phyloP scores from a whole-genome alignment of 2,329 filamentous ascomycete species.

The Didymella arachidicola region DNA sequence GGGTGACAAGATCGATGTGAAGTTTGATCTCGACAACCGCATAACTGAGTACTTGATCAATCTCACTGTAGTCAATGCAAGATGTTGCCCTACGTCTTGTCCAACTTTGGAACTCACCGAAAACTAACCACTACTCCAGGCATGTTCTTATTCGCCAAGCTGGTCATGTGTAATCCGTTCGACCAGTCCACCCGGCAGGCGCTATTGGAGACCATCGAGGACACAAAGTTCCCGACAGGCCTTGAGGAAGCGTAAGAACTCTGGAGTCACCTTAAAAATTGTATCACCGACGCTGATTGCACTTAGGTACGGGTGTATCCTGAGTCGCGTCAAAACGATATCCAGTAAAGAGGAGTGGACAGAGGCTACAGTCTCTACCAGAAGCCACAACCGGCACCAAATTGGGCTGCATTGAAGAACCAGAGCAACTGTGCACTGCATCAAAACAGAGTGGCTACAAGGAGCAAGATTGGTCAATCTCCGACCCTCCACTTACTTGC shows the following conservation, averaged over 20 bases:
- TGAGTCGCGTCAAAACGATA: constrained; percentile 29
- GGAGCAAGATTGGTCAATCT: too few species aligned
- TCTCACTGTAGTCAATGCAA: constrained; percentile 30
- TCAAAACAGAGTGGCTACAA: too few species aligned
- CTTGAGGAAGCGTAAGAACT: constrained; percentile 35
- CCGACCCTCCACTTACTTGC: not conserved
- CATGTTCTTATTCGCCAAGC: constrained; percentile 41
- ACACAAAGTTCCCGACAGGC: constrained; percentile 27
- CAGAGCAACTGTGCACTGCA: too few species aligned
- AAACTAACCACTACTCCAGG: constrained; percentile 17
- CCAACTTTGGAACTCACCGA: too few species aligned
- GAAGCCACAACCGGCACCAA: too few species aligned
- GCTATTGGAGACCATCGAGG: constrained; percentile 26
- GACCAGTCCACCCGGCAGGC: constrained; percentile 24
- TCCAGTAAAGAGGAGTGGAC: constrained; percentile 23
- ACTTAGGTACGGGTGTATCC: constrained; percentile 35
- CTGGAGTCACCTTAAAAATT: not conserved
- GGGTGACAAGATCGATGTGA: constrained; percentile 27
- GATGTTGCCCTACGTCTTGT: constrained; percentile 23
- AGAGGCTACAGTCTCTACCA: constrained; percentile 13
- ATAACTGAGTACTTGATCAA: constrained; percentile 31
- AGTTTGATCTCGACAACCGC: constrained; percentile 27
- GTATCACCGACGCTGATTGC: not conserved
- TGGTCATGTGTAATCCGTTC: constrained; percentile 34
- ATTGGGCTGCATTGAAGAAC: too few species aligned